Evolutionary conservation across 129 eudicot genomes (phyloP).

Genomic region (Smallanthus sonchifolius): DNA sequence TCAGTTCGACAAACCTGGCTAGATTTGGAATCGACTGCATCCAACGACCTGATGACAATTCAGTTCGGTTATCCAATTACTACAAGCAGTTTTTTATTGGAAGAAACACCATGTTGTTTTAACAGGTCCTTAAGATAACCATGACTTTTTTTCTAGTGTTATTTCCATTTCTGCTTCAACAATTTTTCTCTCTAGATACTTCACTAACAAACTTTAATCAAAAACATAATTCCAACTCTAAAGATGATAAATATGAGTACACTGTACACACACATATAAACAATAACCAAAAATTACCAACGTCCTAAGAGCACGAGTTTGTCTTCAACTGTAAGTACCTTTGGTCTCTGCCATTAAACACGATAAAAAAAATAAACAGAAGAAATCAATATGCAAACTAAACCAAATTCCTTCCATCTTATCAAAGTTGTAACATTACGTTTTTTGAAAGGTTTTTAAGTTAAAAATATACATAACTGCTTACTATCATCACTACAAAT

Average conservation of each 20-base stretch:
- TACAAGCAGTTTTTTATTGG: too few species aligned
- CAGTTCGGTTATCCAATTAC: too few species aligned
- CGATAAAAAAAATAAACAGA: too few species aligned
- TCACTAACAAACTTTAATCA: conserved; percentile 5
- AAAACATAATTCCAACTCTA: background rate
- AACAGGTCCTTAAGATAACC: conserved; percentile 63
- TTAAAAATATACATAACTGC: background rate
- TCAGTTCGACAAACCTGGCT: too few species aligned
- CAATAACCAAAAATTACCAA: conserved; percentile 44
- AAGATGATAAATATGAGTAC: conserved; percentile 4
- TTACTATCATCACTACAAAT: background rate
- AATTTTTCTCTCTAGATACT: conserved; percentile 84
- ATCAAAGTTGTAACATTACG: background rate
- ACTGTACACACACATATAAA: too few species aligned
- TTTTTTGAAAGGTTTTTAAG: background rate
- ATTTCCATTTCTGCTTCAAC: conserved; percentile 95
- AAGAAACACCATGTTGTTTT: conserved; percentile 46
- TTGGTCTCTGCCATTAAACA: too few species aligned
- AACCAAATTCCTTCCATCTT: background rate
- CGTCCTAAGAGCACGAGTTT: conserved; percentile 76
- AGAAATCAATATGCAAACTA: conserved; percentile 8
- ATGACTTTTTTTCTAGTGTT: too few species aligned
- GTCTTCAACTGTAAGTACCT: too few species aligned
- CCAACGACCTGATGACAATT: too few species aligned
- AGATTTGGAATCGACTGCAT: too few species aligned